phyloP scores from a whole-genome alignment of 2,329 filamentous ascomycete genomes.

The Aspergillus unguis region DNA sequence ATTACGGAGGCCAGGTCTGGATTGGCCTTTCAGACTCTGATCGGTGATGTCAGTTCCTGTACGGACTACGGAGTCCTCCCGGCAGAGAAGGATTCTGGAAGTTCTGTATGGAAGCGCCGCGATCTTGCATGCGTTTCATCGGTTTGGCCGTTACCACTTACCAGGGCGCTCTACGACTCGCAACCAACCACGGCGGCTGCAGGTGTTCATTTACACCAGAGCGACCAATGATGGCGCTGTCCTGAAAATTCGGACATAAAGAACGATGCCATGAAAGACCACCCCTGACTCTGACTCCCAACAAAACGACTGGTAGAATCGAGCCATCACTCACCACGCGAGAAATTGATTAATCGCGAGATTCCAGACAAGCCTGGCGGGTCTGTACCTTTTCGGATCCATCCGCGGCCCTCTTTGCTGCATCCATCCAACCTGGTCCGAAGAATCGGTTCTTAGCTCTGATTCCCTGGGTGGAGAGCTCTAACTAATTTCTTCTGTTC shows the following conservation, averaged over 20 bases:
- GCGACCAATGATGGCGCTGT: slow-evolving; percentile 8
- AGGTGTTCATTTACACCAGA: slow-evolving; percentile 1
- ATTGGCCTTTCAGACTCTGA: background rate
- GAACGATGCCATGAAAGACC: no score
- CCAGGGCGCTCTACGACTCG: background rate
- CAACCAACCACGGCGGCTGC: slow-evolving; percentile 1
- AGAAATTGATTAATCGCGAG: slow-evolving; percentile 9
- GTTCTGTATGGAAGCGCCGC: slow-evolving; percentile 3
- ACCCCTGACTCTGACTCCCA: slow-evolving; percentile 12
- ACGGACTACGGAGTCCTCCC: background rate
- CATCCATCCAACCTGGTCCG: slow-evolving; percentile 23
- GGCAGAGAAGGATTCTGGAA: slow-evolving; percentile 6
- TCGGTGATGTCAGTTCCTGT: background rate
- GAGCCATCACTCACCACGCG: slow-evolving; percentile 15
- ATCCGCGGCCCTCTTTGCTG: slow-evolving; percentile 32
- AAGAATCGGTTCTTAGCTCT: slow-evolving; percentile 32
- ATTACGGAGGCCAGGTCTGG: background rate
- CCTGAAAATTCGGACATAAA: slow-evolving; percentile 7
- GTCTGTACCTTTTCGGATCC: slow-evolving; percentile 24
- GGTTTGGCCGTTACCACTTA: background rate
- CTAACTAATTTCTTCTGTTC: slow-evolving; percentile 10
- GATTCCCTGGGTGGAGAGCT: slow-evolving; percentile 22
- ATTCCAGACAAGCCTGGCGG: slow-evolving; percentile 17
- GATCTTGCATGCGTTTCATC: background rate
- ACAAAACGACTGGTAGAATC: background rate